These are phyloP conservation scores for Coprinopsis sp. DNA, from an alignment of 768 basidiomycete species.

Conservation along the genomic window DNA sequence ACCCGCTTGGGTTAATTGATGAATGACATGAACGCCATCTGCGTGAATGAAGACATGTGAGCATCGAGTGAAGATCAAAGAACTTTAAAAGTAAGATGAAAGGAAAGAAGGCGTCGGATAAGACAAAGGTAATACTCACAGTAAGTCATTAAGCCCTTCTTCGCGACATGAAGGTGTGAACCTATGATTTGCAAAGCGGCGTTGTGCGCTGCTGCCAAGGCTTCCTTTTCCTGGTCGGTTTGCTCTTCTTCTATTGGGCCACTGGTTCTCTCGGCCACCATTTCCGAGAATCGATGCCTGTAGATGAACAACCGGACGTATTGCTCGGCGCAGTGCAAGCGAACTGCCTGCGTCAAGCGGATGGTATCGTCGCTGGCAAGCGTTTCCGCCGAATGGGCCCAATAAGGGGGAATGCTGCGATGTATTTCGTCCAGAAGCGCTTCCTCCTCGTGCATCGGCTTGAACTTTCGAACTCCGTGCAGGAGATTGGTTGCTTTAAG, in stretches of 20 bases:
- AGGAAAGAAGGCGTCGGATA: conserved; percentile 6
- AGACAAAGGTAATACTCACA: conserved; percentile 50
- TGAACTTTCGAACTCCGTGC: conserved; percentile 53
- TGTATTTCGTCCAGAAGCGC: conserved; percentile 76
- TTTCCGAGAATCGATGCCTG: conserved; percentile 78
- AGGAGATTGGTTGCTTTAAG: conserved; percentile 66
- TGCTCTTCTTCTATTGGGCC: conserved; percentile 50
- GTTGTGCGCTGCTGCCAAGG: conserved; percentile 69
- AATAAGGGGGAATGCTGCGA: conserved; percentile 64
- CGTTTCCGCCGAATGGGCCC: conserved; percentile 78
- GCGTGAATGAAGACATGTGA: conserved; percentile 12
- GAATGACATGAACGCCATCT: conserved; percentile 95
- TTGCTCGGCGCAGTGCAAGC: conserved; percentile 84
- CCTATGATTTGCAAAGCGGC: conserved; percentile 80
- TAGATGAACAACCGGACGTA: conserved; percentile 85
- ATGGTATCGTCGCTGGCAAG: conserved; percentile 82
- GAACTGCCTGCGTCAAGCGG: conserved; percentile 82
- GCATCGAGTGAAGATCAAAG: not conserved
- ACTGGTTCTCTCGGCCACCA: conserved; percentile 64
- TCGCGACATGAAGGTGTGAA: conserved; percentile 79
- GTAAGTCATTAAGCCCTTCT: conserved; percentile 90
- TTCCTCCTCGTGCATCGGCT: conserved; percentile 77
- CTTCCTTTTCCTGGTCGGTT: conserved; percentile 68
- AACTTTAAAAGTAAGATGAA: conserved; percentile 2
- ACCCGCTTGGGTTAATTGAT: conserved; percentile 91